Evolutionary conservation across 345 rosid genomes (phyloP), one percentile per base, ranked within the genome.

Genomic region (Citrus unshiu): DNA sequence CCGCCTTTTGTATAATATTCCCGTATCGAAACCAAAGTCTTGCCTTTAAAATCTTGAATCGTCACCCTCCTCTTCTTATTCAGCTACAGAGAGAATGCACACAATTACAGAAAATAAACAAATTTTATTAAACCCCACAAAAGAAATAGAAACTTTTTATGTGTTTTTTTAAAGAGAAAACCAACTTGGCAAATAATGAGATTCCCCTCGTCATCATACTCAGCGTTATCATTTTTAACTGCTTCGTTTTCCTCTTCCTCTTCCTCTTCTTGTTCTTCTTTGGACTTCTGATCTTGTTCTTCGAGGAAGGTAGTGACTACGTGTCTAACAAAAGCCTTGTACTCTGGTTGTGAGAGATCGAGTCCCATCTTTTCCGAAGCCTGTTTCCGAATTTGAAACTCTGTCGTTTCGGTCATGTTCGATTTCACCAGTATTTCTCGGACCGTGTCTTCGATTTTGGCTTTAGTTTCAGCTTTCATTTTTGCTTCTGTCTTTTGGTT

Each of bases 11-110:
- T 83, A 74, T 88, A 96, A 68, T 86, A 92, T 87, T 96, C 98
- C 86, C 99, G 86, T 4, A 94, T 92, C 0, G 99, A 96, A 46
- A 96, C 88, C 92, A 93, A 87, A 66, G 78, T 80, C 77, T 80
- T 94, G 64, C 99, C 99, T 77, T 77, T 80, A 75, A 96, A 96
- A 34, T 96, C 93, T 83, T 92, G 97, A 80, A 96, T 83, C 3
- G 97, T 90, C 81, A 94, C 98, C 82, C 87, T 96, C 63, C 98
- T 90, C 90, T 88, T 96, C 59, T 87, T 88, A 27, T 93, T 81
- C 9, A 94, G 80, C 98, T 94, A 79, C 59, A 63, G 40, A 73
- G 71, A 21, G 74, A 62, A 35, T 6, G 5, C 37, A 77, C 7
- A 9, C 0, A 39, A 37, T 59, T 18, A 43, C 72, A 35, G 5